phyloP scores from a whole-genome alignment of 352 stramenopile species.

The Saprolegnia diclina region DNA sequence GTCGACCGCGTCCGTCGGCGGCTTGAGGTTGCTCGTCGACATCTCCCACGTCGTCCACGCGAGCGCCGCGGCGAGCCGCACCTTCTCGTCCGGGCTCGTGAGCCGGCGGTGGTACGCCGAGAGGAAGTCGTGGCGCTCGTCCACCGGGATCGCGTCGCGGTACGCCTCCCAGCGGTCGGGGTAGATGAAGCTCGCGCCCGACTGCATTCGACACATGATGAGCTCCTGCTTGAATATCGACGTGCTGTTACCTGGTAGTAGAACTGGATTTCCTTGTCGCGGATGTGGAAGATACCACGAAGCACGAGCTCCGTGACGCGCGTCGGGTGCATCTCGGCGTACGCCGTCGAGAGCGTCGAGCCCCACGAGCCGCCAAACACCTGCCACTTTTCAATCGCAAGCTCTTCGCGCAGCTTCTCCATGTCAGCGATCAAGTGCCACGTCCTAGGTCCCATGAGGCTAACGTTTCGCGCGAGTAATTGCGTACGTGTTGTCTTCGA shows the following conservation, averaged over 20 bases:
- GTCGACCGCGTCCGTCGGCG: constrained; percentile 47
- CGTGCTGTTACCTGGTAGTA: constrained; percentile 73
- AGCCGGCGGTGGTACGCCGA: constrained; percentile 84
- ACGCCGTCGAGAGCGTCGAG: constrained; percentile 88
- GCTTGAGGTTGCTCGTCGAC: constrained; percentile 76
- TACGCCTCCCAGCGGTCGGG: constrained; percentile 89
- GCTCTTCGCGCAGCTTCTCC: constrained; percentile 81
- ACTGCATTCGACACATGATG: constrained; percentile 27
- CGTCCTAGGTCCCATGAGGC: constrained; percentile 39
- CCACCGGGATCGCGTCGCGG: constrained; percentile 77
- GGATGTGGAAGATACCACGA: constrained; percentile 89
- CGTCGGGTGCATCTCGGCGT: constrained; percentile 84
- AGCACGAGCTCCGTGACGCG: constrained; percentile 86
- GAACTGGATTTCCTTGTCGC: constrained; percentile 89
- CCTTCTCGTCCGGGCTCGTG: constrained; percentile 77
- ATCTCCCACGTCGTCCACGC: constrained; percentile 92
- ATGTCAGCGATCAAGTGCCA: constrained; percentile 91
- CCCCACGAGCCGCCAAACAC: constrained; percentile 95
- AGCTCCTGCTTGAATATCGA: background rate
- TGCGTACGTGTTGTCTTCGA: constrained; percentile 83
- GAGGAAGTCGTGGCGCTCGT: constrained; percentile 78
- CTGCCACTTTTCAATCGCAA: constrained; percentile 88
- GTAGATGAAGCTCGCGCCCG: constrained; percentile 85
- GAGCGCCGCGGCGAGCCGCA: constrained; percentile 72
- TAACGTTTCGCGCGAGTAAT: background rate